These are phyloP conservation scores for Entonaema liquescens DNA, from an alignment of 495 filamentous ascomycete genomes.

Conservation along the genomic window DNA sequence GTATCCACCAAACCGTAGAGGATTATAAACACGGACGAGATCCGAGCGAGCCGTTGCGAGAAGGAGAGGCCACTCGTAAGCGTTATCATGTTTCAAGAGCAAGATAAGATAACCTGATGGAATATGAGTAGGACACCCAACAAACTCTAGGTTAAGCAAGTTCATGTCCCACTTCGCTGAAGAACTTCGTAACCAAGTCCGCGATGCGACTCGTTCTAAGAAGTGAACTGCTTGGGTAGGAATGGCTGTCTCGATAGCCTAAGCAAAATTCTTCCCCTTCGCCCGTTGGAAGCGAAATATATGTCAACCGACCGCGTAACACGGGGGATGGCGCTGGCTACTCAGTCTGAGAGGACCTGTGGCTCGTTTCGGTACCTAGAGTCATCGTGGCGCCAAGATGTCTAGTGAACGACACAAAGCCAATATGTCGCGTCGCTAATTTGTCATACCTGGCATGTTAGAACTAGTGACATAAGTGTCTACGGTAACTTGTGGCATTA, in stretches of 20 bases:
- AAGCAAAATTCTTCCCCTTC: not conserved
- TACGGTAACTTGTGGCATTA: not conserved
- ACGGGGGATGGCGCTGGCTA: not conserved
- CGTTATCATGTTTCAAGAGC: slow-evolving; percentile 6
- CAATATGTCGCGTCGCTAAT: not conserved
- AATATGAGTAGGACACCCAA: slow-evolving; percentile 13
- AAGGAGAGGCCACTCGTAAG: slow-evolving; percentile 54
- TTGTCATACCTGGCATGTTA: not conserved
- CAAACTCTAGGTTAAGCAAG: not conserved
- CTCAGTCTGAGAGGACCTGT: not conserved
- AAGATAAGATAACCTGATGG: slow-evolving; percentile 1
- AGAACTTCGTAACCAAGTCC: slow-evolving; percentile 51
- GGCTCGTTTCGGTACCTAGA: not conserved
- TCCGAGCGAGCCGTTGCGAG: slow-evolving; percentile 52
- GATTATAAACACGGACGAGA: slow-evolving; percentile 52
- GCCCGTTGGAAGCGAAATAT: not conserved
- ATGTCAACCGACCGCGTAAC: not conserved
- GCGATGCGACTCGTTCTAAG: slow-evolving; percentile 44
- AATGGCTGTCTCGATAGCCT: not conserved
- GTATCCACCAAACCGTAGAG: slow-evolving; percentile 51
- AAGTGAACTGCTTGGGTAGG: slow-evolving; percentile 20
- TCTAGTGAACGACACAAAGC: not conserved
- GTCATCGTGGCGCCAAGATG: not conserved
- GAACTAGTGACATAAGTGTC: not conserved
- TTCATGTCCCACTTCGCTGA: slow-evolving; percentile 51